These are phyloP conservation scores for Kwoniella dejecticola DNA, from an alignment of 768 basidiomycete genomes.

Conservation along the genomic window DNA sequence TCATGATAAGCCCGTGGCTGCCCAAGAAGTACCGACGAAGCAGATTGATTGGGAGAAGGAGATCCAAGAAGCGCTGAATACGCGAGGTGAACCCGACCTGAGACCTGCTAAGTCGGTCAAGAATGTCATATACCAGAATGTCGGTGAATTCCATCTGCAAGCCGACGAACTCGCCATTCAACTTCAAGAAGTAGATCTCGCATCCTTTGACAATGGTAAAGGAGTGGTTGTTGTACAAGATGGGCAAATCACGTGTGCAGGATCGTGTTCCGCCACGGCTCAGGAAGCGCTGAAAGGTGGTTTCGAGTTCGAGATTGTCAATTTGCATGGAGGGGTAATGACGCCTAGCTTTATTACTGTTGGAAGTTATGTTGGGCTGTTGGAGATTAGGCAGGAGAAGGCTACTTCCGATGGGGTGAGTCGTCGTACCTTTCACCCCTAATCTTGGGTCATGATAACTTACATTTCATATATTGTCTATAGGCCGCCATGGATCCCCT, in stretches of 20 bases:
- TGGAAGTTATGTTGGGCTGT: slow-evolving; percentile 69
- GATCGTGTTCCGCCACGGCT: slow-evolving; percentile 26
- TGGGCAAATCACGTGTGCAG: slow-evolving; percentile 65
- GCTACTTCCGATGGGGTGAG: slow-evolving; percentile 68
- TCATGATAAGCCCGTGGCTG: slow-evolving; percentile 61
- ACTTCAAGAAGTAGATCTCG: slow-evolving; percentile 15
- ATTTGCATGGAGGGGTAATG: slow-evolving; percentile 65
- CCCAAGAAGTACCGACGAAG: slow-evolving; percentile 60
- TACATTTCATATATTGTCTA: slow-evolving; percentile 4
- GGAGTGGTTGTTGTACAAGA: slow-evolving; percentile 59
- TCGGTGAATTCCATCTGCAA: slow-evolving; percentile 59
- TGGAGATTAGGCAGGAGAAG: slow-evolving; percentile 68
- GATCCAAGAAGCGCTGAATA: slow-evolving; percentile 63
- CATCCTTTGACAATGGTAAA: slow-evolving; percentile 36
- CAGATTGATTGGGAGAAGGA: slow-evolving; percentile 69
- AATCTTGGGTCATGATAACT: neutral
- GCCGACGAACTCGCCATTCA: neutral
- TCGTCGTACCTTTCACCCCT: neutral
- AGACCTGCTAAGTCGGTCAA: slow-evolving; percentile 57
- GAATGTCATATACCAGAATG: slow-evolving; percentile 68
- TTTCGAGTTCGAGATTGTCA: slow-evolving; percentile 58
- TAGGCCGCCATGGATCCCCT: slow-evolving; percentile 58
- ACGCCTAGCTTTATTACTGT: slow-evolving; percentile 68
- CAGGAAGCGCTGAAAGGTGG: slow-evolving; percentile 13
- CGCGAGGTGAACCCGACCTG: slow-evolving; percentile 76